Percentiles rank a stretch among this genome's conserved stretches.
phyloP scores from a whole-genome alignment of 1,139 yeast genomes.

The Suhomyces atakaporum region DNA sequence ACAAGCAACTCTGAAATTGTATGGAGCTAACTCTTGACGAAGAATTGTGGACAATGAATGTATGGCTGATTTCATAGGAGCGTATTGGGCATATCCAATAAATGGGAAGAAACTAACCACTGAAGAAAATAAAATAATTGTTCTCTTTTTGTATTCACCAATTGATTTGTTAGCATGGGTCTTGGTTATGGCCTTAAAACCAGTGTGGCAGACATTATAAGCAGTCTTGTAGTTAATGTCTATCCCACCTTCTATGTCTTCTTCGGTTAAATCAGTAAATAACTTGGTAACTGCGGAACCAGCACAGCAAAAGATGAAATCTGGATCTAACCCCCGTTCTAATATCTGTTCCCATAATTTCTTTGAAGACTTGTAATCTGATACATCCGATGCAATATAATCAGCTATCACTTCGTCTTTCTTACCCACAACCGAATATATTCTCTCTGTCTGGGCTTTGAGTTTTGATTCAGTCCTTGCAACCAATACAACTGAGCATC shows the following conservation, averaged over 20 bases:
- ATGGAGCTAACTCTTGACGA: conserved; percentile 78
- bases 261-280: conserved; percentile 63
- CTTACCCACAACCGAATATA: conserved; percentile 22
- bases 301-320: conserved; percentile 80
- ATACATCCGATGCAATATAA: conserved; percentile 66
- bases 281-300: conserved; percentile 84
- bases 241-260: conserved; percentile 63
- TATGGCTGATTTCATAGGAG: conserved; percentile 85
- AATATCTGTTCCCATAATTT: conserved; percentile 34
- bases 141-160: conserved; percentile 41
- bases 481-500: conserved; percentile 70
- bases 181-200: conserved; percentile 41
- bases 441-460: conserved; percentile 45
- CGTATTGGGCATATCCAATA: conserved; percentile 88
- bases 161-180: conserved; percentile 3
- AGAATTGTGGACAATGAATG: conserved; percentile 72
- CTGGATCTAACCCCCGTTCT: conserved; percentile 50
- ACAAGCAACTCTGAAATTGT: conserved; percentile 59
- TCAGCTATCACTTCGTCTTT: conserved; percentile 32
- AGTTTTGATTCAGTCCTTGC: conserved; percentile 72
- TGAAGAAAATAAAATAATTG: conserved; percentile 77
- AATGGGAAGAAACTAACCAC: conserved; percentile 82
- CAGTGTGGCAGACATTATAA: conserved; percentile 66
- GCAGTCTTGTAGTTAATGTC: conserved; percentile 74
- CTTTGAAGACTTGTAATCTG: conserved; percentile 54